Base-by-base conservation (phyloP, 306 rosid species). In the Hippophae gyantsensis region DNA sequence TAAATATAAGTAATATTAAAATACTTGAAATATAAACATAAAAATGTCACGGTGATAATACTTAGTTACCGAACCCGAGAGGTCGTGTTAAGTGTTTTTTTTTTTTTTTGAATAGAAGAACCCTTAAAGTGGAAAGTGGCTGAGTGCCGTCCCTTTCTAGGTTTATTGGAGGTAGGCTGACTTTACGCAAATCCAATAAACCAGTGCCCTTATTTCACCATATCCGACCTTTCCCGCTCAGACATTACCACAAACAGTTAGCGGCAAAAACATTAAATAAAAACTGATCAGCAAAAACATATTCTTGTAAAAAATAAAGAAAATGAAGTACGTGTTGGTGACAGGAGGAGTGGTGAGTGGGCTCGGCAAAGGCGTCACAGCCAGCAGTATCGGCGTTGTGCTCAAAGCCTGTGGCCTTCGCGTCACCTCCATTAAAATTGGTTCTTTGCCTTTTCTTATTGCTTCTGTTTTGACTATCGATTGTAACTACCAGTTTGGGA, bases 301-400 rank as follows among this genome's bases (percentile, higher is more conserved):
- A 32, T 32, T 32, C 3, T 32, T 32, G 38, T 32, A 32, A 32
- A 32, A 32, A 32, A 32, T 32, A 32, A 32, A 40, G 61, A 26
- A 2, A 68, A 86, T 92, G 99, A 93, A 88, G 80, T 93, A 88
- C 81, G 99, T 93, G 5, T 14, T 93, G 69, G 82, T 88, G 57
- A 78, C 85, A 44, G 99, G 99, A 0, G 99, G 99, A 9, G 99
- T 93, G 3, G 99, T 93, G 2, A 88, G 99, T 62, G 99, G 99
- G 54, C 90, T 93, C n/a, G 99, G 99, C 65, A 93, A 93, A 67
- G 99, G 99, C 76, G 99, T 93, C 58, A 88, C 97, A 6, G 99
- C 99, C 65, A 88, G 99, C 84, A 93, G 99, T 68, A 62, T 93
- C 11, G 99, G 99, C 68, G 95, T 93, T 63, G 95, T 93, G 10